Evolutionary conservation across 2,329 filamentous ascomycete genomes (phyloP), one percentile per base, ranked within the genome.

Genomic region (Penicillium palitans): DNA sequence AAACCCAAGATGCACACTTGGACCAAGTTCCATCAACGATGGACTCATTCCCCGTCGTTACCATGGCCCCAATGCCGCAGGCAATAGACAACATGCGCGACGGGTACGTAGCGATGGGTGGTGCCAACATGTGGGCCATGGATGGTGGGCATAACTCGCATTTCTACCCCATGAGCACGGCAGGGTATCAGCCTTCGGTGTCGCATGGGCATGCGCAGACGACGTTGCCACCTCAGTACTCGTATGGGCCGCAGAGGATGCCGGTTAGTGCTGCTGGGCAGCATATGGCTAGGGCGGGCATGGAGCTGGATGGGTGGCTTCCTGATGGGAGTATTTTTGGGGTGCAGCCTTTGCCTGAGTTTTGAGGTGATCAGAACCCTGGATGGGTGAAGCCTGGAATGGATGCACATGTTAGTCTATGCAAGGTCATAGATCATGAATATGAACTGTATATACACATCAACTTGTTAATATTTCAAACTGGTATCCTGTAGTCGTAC

Each of bases 241-340:
- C 54, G 31, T 70, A 66, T 56, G 65, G 65, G 25, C 56, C 63
- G 25, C 64, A 68, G 41, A 55, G 60, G 41, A 59, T 65, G 15
- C 59, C 62, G 21, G 57, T 55, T 21, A 39, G 25, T 31, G 37
- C 37, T 52, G 39, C 67, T 59, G 42, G 61, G 54, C 51, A 46
- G 21, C 40, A 53, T n/a, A 56, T 62, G 33, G 50, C 60, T 15
- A 61, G 61, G n/a, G 61, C 62, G 25, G 65, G 68, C 21, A 69
- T 72, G 66, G 70, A 72, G 48, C 39, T 71, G 29, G 70, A 72
- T 51, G 69, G 68, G 1, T 72, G 70, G 70, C 58, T 71, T 50
- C 66, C 70, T 6, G 68, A 70, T 46, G 67, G 69, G 19, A 70
- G 65, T 56, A 63, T 72, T 21, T 70, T 65, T 53, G 69, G 68